Base-by-base conservation (phyloP, 805 yeast species). In the Nematodospora valgi region DNA sequence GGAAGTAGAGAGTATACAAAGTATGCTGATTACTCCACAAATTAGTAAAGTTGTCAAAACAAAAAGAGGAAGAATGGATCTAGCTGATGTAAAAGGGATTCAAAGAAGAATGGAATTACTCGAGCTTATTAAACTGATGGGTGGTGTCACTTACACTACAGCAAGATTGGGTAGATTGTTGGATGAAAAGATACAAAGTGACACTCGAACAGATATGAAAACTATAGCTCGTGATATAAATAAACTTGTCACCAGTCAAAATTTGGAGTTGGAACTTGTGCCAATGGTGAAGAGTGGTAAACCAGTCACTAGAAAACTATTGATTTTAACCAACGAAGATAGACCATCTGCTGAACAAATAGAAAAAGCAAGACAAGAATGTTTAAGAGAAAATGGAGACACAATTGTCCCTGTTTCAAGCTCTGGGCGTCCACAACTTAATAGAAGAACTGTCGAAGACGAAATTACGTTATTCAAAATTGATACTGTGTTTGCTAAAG, bases 191-290 rank as follows among this genome's bases (percentile, higher is more conserved):
- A 48, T 67, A 19, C 58, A 52, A 3, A 43, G 35, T 22, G 30
- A 44, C 1, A 60, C 68, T 6, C 30, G 41, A 3, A 66, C 70
- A 2, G 72, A 67, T 40, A 48, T 45, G 23, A 67, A 66, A 36
- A 67, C 72, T 1, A 43, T 67, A 12, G 60, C 60, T 3, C 45
- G 72, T 23, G 72, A 67, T 35, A 58, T 67, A 4, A 52, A 56
- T 1, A 37, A 47, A 11, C 45, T 67, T 15, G 54, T 58, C 8
- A 33, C 47, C 16, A 30, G 45, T 13, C 35, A 47, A 6, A 47
- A 49, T 13, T 17, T 61, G 26, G 56, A 56, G 37, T 43, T 47
- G 23, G 47, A 48, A 32, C 47, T 49, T 35, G 40, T 63, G 18
- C 27, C 45, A 7, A 43, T 63, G n/a, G 36, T 41, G 5, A 43